phyloP scores from a whole-genome alignment of 306 rosid species.

The Chamaecrista fasciculata region DNA sequence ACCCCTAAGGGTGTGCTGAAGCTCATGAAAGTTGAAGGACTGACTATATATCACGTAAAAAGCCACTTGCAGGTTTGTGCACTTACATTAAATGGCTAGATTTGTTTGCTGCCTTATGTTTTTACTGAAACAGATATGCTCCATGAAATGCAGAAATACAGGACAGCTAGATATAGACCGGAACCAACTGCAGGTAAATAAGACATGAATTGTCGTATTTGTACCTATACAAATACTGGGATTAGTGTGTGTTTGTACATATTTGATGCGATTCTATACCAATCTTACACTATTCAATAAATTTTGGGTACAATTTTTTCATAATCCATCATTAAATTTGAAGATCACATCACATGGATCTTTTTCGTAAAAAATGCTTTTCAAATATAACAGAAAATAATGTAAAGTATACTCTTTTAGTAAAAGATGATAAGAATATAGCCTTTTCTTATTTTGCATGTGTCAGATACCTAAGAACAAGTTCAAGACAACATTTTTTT shows the following conservation, averaged over 20 bases:
- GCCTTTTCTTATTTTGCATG: neutral
- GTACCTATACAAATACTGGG: neutral
- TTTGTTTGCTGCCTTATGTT: conserved; percentile 30
- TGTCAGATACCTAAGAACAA: neutral
- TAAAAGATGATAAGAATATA: conserved; percentile 4
- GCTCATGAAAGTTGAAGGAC: conserved; percentile 91
- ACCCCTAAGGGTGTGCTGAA: conserved; percentile 98
- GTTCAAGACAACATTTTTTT: neutral
- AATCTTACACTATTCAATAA: conserved; percentile 15
- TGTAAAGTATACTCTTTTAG: conserved; percentile 21
- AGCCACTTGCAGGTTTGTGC: conserved; percentile 88
- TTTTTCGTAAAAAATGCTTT: conserved; percentile 19
- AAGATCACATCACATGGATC: neutral
- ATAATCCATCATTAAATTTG: neutral
- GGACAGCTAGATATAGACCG: conserved; percentile 99
- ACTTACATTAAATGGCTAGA: conserved; percentile 11
- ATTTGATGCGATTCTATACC: conserved; percentile 1
- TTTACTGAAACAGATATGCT: conserved; percentile 35
- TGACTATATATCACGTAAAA: conserved; percentile 98
- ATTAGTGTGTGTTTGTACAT: neutral
- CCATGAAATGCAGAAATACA: conserved; percentile 84
- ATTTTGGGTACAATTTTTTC: neutral
- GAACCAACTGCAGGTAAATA: conserved; percentile 84
- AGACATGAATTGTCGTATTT: conserved; percentile 27
- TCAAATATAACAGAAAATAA: neutral